Evolutionary conservation across 2,329 filamentous ascomycete genomes (phyloP), one percentile per base, ranked within the genome.

Genomic region (Fusarium nodosum): DNA sequence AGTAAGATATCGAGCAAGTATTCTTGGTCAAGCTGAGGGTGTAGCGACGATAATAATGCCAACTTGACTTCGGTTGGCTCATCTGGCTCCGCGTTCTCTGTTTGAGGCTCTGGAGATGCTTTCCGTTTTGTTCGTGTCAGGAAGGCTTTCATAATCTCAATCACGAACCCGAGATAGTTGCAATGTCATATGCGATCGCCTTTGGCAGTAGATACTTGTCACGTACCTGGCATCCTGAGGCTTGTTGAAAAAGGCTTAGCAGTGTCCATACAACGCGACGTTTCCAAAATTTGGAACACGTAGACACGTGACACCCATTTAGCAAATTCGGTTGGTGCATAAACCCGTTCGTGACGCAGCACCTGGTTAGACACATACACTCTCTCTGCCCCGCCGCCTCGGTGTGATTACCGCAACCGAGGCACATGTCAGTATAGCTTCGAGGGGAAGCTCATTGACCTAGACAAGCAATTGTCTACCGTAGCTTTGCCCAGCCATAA

Each of bases 41-140:
- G 86, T 0, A 97, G 81, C 1, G 96, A 98, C 3, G 91, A 87
- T 5, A 99, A 82, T 2, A 97, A 83, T 2, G 94, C 94, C 16
- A 99, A 82, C 76, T 97, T 98, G 73, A 97, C 84, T 67, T 98
- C 96, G 0, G 96, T 99, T 2, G 92, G 90, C 47, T 97, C 92
- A 18, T 94, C 88, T 18, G 89, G 86, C 20, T 79, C 78, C 7
- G 76, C 74, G 34, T 50, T 55, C 38, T 59, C 53, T 8, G 59
- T 44, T 61, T 74, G 55, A 73, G 74, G 71, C 80, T 69, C 72
- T 26, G 70, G 68, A 48, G 69, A 75, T 24, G 66, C 60, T 59
- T 81, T 89, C 56, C 87, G 85, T 77, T 88, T 90, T 58, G 80
- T 81, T 20, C 82, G 80, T 12, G 82, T 83, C 56, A 90, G 77